Evolutionary conservation across 352 stramenopile species (phyloP), one percentile per base, ranked within the genome.

Genomic region (Albugo laibachii): DNA sequence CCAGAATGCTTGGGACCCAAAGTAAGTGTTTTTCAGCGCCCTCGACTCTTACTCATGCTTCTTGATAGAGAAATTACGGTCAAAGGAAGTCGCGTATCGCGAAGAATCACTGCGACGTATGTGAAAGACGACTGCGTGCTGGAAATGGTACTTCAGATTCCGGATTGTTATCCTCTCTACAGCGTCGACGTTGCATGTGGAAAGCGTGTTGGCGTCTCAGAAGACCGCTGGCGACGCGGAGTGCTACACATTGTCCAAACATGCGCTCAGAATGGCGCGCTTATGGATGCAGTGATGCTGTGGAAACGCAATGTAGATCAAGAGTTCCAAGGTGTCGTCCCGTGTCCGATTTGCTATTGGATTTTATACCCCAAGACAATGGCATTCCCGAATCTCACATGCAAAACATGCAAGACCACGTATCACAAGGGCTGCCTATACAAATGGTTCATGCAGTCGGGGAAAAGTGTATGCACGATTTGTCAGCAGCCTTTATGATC

Each of bases 371-470:
- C 81, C 8, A 89, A 89, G 63, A 91, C 75, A 41, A 92, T 92
- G 76, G 72, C 66, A 0, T 59, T 95, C 45, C 83, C 83, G 34
- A 86, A 79, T 31, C 52, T 95, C 50, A 61, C 74, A 21, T 95
- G 83, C 70, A 94, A 93, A 56, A 94, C 81, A 24, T 95, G 83
- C 68, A 66, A 60, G 47, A 95, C 93, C 70, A 91, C 87, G 63
- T 95, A 94, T 66, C 83, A 95, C 68, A 89, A 88, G 59, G 84
- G 76, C 57, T 95, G 83, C 56, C 64, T 95, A 24, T 93, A 94
- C 79, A 93, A 94, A 67, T 95, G 83, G 82, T 95, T 95, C 62
- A 91, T 88, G 62, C 85, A 93, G 53, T 92, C 78, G 49, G 78
- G 80, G 63, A 95, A 95, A 65, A 93, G 92, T 74, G 93, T 91